These are phyloP conservation scores for Macrocybe gigantea DNA, from an alignment of 768 basidiomycete genomes.

Conservation along the genomic window DNA sequence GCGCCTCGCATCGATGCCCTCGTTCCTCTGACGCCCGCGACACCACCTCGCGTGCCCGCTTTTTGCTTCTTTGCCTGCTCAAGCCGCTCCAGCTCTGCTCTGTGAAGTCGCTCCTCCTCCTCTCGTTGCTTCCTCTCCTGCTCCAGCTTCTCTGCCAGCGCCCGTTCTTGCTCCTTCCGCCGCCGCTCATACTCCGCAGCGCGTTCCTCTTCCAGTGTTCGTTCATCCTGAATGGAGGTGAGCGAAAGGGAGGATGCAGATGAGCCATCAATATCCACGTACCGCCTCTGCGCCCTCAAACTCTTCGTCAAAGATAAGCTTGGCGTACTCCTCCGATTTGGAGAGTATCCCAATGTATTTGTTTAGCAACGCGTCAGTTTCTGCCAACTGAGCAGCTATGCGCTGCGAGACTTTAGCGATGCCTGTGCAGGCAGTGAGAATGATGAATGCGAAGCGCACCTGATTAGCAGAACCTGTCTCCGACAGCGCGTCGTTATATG, in stretches of 20 bases:
- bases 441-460: constrained; percentile 30
- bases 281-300: constrained; percentile 75
- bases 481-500: constrained; percentile 62
- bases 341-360: constrained; percentile 68
- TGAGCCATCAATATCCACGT: constrained; percentile 17
- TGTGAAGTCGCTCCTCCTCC: constrained; percentile 30
- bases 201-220: constrained; percentile 40
- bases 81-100: neutral
- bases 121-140: constrained; percentile 46
- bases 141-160: constrained; percentile 21
- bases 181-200: constrained; percentile 35
- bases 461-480: constrained; percentile 66
- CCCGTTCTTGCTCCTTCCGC: constrained; percentile 42
- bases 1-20: constrained; percentile 55
- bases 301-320: constrained; percentile 68
- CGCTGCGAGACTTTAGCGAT: constrained; percentile 32
- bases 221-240: constrained; percentile 50
- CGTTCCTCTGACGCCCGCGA: constrained; percentile 70
- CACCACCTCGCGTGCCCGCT: constrained; percentile 40
- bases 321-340: constrained; percentile 63
- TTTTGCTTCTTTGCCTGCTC: constrained; percentile 21
- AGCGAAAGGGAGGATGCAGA: neutral
- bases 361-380: constrained; percentile 70
- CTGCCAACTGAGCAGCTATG: constrained; percentile 57
- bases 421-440: neutral